A percentile compares a stretch with the other conserved stretches of the same genome.
Evolutionary conservation across 2,329 filamentous ascomycete species (phyloP).

Genomic region (Cytospora paraplurivora): DNA sequence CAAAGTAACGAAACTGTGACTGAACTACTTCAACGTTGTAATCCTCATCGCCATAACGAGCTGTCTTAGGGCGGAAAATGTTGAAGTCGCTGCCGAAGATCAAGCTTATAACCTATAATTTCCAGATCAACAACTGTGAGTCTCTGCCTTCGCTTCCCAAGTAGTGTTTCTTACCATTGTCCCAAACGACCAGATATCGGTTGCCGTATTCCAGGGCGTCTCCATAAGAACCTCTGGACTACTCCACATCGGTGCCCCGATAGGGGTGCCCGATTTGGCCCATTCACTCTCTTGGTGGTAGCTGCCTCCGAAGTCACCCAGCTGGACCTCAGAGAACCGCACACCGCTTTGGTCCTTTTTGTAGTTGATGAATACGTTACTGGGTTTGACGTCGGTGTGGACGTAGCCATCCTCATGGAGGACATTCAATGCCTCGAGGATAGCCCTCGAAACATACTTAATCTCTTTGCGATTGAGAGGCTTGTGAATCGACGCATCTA

Average conservation of each 20-base stretch:
- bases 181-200: conserved; percentile 15
- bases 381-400: conserved; percentile 35
- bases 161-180: conserved; percentile 2
- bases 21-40: conserved; percentile 14
- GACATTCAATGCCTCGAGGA: conserved; percentile 32
- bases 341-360: conserved; percentile 17
- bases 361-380: conserved; percentile 35
- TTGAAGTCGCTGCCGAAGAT: conserved; percentile 18
- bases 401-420: conserved; percentile 34
- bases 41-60: conserved; percentile 15
- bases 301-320: conserved; percentile 34
- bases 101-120: conserved; percentile 3
- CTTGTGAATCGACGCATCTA: conserved; percentile 34
- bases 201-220: conserved; percentile 8
- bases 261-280: conserved; percentile 11
- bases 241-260: conserved; percentile 11
- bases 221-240: conserved; percentile 18
- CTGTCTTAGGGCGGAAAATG: conserved; percentile 8
- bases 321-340: conserved; percentile 34
- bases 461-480: conserved; percentile 34
- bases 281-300: conserved; percentile 9
- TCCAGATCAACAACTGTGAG: background rate
- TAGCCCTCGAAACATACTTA: conserved; percentile 33
- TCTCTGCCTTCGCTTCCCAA: background rate
- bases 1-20: conserved; percentile 19